Conservation (phyloP, 2,329 filamentous ascomycete genomes). For the Ophiosphaerella korrae region DNA sequence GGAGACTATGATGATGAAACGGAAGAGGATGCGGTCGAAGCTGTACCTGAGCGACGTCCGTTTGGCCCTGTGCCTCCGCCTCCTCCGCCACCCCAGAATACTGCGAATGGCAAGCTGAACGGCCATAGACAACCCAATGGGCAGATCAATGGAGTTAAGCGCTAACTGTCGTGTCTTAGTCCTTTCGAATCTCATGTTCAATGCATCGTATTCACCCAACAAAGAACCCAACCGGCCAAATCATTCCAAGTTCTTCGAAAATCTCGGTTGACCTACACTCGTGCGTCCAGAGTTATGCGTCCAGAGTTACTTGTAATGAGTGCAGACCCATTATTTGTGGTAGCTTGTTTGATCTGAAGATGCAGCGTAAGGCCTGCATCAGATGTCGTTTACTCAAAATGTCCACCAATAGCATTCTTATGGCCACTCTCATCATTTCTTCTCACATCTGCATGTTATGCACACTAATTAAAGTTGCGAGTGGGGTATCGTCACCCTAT, state of each 20-base stretch:
- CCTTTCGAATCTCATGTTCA: conserved; percentile 7
- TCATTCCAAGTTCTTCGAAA: conserved; percentile 4
- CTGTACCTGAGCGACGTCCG: conserved; percentile 38
- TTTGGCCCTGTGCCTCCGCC: conserved; percentile 47
- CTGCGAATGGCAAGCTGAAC: conserved; percentile 42
- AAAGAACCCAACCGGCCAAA: neutral
- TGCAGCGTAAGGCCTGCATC: neutral
- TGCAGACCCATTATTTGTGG: neutral
- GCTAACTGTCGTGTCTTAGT: conserved; percentile 32
- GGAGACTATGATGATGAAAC: conserved; percentile 61
- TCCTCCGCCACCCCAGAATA: conserved; percentile 40
- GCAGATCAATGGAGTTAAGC: conserved; percentile 47
- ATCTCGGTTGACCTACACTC: conserved; percentile 1
- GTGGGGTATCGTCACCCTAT: neutral
- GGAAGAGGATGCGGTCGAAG: conserved; percentile 58
- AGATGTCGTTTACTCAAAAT: conserved; percentile 10
- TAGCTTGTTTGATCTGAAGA: neutral
- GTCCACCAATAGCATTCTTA: conserved; percentile 13
- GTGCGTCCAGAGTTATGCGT: neutral
- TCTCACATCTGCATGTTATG: neutral
- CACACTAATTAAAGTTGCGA: neutral
- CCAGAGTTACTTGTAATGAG: neutral
- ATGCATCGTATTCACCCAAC: neutral
- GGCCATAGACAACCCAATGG: conserved; percentile 47
- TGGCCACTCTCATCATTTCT: conserved; percentile 3